Percentiles rank a stretch among this genome's conserved stretches.
These are phyloP conservation scores for Dioscorea zingiberensis DNA, from an alignment of 106 monocot species.

Conservation along the genomic window DNA sequence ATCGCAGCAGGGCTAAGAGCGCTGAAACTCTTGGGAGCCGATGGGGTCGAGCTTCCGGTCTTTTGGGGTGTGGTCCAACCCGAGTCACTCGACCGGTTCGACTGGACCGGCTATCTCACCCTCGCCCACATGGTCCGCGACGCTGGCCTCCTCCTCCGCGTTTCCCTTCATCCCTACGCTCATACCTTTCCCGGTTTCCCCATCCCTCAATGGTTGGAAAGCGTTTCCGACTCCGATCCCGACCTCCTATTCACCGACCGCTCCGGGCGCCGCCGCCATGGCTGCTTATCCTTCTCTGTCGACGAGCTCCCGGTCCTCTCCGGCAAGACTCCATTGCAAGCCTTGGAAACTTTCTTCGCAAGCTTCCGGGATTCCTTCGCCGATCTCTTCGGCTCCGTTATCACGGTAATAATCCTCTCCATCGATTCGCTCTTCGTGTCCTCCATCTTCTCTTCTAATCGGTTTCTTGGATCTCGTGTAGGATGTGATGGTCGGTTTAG, in stretches of 20 bases:
- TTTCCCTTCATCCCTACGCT: slow-evolving; percentile 35
- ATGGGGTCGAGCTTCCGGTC: slow-evolving; percentile 70
- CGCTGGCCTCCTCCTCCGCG: slow-evolving; percentile 46
- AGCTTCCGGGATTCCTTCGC: slow-evolving; percentile 44
- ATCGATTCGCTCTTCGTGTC: background rate
- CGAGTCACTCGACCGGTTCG: slow-evolving; percentile 19
- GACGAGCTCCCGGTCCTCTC: slow-evolving; percentile 58
- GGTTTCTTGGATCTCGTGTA: slow-evolving; percentile 10
- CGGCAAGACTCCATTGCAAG: slow-evolving; percentile 44
- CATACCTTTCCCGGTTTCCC: slow-evolving; percentile 14
- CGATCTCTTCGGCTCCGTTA: slow-evolving; percentile 49
- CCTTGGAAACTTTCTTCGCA: slow-evolving; percentile 32
- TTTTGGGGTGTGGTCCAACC: slow-evolving; percentile 59
- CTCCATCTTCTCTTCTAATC: background rate
- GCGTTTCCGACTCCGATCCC: slow-evolving; percentile 32
- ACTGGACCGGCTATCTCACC: slow-evolving; percentile 45
- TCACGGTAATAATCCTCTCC: slow-evolving; percentile 31
- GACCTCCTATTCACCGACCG: slow-evolving; percentile 57
- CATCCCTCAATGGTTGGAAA: slow-evolving; percentile 45
- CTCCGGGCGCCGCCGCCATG: slow-evolving; percentile 23
- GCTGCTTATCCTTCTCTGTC: slow-evolving; percentile 52
- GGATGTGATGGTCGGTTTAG: slow-evolving; percentile 54
- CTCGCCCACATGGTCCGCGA: slow-evolving; percentile 45
- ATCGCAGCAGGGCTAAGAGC: slow-evolving; percentile 59
- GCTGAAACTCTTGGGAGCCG: slow-evolving; percentile 58